Conservation (phyloP, 1,139 yeast species). For the Meyerozyma elateridarum region DNA sequence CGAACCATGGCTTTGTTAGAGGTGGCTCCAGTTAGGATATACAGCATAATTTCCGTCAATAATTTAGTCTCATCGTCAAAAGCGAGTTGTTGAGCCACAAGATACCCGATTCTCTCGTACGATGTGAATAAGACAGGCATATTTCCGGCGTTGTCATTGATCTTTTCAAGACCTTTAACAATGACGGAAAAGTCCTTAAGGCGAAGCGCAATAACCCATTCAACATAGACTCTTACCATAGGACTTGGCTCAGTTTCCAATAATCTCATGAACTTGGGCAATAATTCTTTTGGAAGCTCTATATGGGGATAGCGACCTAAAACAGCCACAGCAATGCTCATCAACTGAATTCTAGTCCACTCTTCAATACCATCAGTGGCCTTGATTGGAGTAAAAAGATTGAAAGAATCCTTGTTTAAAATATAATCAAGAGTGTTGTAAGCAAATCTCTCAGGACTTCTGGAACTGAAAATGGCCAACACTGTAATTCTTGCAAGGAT, state of each 20-base stretch:
- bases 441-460: slow-evolving; percentile 31
- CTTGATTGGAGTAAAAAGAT: slow-evolving; percentile 46
- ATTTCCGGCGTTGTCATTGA: slow-evolving; percentile 6
- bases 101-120: slow-evolving; percentile 55
- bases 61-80: slow-evolving; percentile 17
- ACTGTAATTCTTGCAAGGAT: slow-evolving; percentile 48
- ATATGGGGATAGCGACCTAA: slow-evolving; percentile 9
- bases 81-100: slow-evolving; percentile 45
- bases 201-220: slow-evolving; percentile 63
- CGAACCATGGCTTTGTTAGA: slow-evolving; percentile 79
- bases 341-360: slow-evolving; percentile 54
- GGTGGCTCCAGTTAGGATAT: slow-evolving; percentile 52
- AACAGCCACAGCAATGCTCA: slow-evolving; percentile 45
- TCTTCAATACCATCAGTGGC: slow-evolving; percentile 69
- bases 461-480: slow-evolving; percentile 39
- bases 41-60: slow-evolving; percentile 20
- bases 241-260: slow-evolving; percentile 66
- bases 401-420: slow-evolving; percentile 35
- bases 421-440: slow-evolving; percentile 37
- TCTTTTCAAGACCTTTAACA: slow-evolving; percentile 6
- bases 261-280: slow-evolving; percentile 21
- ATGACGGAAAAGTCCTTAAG: slow-evolving; percentile 12
- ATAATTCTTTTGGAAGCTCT: slow-evolving; percentile 13
- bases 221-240: slow-evolving; percentile 64
- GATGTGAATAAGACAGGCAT: slow-evolving; percentile 32